Base-by-base conservation (phyloP, 768 basidiomycete species). In the Trametes meyenii region DNA sequence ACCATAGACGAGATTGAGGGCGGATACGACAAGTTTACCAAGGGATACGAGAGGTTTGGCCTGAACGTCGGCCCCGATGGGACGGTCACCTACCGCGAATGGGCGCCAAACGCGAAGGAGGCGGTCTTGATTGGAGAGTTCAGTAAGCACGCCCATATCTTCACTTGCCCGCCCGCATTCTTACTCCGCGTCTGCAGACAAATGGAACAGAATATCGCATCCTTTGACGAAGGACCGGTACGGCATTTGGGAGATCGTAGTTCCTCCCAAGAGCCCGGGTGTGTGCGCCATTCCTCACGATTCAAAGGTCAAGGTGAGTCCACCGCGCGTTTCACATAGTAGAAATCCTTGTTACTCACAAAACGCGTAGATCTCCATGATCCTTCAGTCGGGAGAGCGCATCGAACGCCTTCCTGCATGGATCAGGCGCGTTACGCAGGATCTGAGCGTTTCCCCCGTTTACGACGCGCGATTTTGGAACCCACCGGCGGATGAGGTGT, bases 381-480 rank as follows among this genome's bases (percentile, higher is more conserved):
- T 94, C 54, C 70, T 86, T n/a, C 87, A 89, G 0, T 78, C 78
- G 43, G 90, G 92, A 13, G 79, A 85, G 65, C 88, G 92, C 35
- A 90, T 97, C 63, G 97, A 99, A 72, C 87, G 96, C 40, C 72
- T 98, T 42, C 96, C 97, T 4, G 87, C 91, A 4, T 99, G 96
- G 97, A 95, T 94, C 69, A 87, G 76, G 58, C 92, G 96, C 62
- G 96, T 98, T 63, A 98, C 96, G 5, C 97, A 99, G 73, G 94
- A 99, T 72, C 78, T 98, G 59, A 72, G 76, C 50, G 85, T 93
- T 44, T 98, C 97, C 17, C 92, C 94, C 14, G 83, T 92, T 6
- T 99, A 96, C 73, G 97, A 99, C 62, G 92, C 94, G 19, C 87
- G 93, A n/a, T 97, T 99, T 76, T 99, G 97, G 97, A 98, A 98